Evolutionary conservation across 768 basidiomycete genomes (phyloP), one percentile per base, ranked within the genome.

Genomic region (Leccinum boreale): DNA sequence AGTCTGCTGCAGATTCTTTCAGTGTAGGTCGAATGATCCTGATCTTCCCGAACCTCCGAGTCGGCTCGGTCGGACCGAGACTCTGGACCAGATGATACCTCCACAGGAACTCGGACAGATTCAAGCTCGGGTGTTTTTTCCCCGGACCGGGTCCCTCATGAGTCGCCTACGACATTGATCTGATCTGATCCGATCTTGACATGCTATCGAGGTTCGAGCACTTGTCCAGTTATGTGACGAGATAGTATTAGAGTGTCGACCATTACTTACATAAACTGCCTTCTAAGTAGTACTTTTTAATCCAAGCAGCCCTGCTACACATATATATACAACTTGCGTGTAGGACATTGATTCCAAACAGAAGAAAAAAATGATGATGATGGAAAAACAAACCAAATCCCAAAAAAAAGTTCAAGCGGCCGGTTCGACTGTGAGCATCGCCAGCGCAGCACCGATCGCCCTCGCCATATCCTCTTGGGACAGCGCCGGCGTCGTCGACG

Each of bases 381-480:
- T n/a, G 31, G 0, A 5, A 19, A 44, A 19, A 44, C n/a, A 19
- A 44, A 44, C 42, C 42, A 3, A 21, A 44, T 4, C 39, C 39
- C 31, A 28, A 28, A 28, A 39, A 44, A 44, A 21, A 19, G 19
- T 44, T 44, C 42, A 44, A 44, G 19, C 42, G 42, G 11, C 42
- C 42, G 11, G 42, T 21, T 6, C 42, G 19, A 50, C 35, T 15
- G 12, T 21, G 44, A 71, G 44, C 35, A 64, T 58, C 0, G 68
- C 63, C 3, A 73, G 31, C 1, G 68, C 72, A 3, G 56, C 62
- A 3, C 47, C 35, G 52, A 72, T 72, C 23, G 65, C 70, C 50
- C 58, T 57, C 26, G 47, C 58, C 51, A 73, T 0, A 7, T 70
- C 66, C 35, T 64, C 55, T 5, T 65, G 35, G 23, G 70, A 64